Evolutionary conservation across 169 alveolate species (phyloP), one percentile per base, ranked within the genome.

Genomic region (Fabrea salina): DNA sequence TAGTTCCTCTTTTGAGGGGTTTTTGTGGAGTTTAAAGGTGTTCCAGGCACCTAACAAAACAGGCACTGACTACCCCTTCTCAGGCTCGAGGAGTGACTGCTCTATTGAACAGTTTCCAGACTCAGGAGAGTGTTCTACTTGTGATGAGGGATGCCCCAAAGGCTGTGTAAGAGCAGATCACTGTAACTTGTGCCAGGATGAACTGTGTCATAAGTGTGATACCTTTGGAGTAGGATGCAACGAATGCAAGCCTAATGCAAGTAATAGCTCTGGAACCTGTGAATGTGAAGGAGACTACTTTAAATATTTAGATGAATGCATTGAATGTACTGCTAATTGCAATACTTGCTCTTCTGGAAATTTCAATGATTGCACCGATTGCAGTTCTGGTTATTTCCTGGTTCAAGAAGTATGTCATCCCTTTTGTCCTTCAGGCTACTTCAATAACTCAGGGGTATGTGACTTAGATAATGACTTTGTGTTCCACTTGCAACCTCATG

Each of bases 341-440:
- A 16, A n/a, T n/a, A 16, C 56, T 47, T 47, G 56, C 2, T 1
- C 2, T n/a, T 47, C 56, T 1, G 19, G 19, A 16, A 47, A 47
- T n/a, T n/a, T n/a, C 16, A 16, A 47, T 2, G 56, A 47, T 25
- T 47, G 56, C 56, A 47, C 56, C 1, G 16, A n/a, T n/a, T 47
- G 56, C 56, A 47, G 19, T n/a, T 1, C 56, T n/a, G 56, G 56
- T 25, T 47, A 47, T 25, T 1, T 2, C 41, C 5, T 19, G 50
- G 37, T 64, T 0, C 51, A 33, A 64, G 50, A 33, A n/a, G 25
- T 64, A 2, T 64, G 75, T 64, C 30, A 39, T 5, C 37, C 35
- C 1, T 35, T 35, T 19, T 64, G 75, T 40, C 54, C 75, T 19
- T 22, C 75, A 22, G 75, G 75, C 5, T 64, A 64, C 41, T 39